Conservation (phyloP, 805 yeast species). For the Ogataea paradorogensis region DNA sequence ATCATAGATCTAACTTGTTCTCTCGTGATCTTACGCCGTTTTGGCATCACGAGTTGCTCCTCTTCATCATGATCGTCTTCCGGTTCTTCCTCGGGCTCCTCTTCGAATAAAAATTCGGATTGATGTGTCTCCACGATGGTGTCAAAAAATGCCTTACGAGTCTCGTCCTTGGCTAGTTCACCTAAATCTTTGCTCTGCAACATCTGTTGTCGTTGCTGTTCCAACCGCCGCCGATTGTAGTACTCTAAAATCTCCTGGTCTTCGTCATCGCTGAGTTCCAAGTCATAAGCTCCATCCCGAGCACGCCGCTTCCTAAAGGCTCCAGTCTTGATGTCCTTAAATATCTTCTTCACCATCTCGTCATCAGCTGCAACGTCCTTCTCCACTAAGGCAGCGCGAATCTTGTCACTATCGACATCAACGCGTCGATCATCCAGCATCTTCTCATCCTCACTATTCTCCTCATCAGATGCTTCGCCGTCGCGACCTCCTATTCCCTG, state of each 20-base stretch:
- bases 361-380: slow-evolving; percentile 63
- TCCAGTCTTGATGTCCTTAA: slow-evolving; percentile 71
- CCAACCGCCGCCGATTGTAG: slow-evolving; percentile 33
- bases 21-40: slow-evolving; percentile 34
- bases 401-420: slow-evolving; percentile 54
- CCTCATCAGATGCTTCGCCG: slow-evolving; percentile 54
- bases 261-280: slow-evolving; percentile 74
- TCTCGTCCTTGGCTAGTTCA: slow-evolving; percentile 48
- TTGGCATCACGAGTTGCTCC: slow-evolving; percentile 21
- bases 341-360: slow-evolving; percentile 59
- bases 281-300: slow-evolving; percentile 48
- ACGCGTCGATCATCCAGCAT: slow-evolving; percentile 72
- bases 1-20: slow-evolving; percentile 28
- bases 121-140: slow-evolving; percentile 46
- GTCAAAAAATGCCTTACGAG: slow-evolving; percentile 64
- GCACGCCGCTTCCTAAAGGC: slow-evolving; percentile 59
- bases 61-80: slow-evolving; percentile 24
- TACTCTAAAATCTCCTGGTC: slow-evolving; percentile 51
- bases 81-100: slow-evolving; percentile 24
- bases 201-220: slow-evolving; percentile 47
- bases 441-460: slow-evolving; percentile 71
- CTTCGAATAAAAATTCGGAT: slow-evolving; percentile 24
- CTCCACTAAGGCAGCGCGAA: slow-evolving; percentile 55
- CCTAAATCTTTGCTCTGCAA: slow-evolving; percentile 42
- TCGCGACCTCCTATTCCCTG: slow-evolving; percentile 75